These are phyloP conservation scores for Kazachstania sp. DNA, from an alignment of 1,139 yeast species.

Conservation along the genomic window DNA sequence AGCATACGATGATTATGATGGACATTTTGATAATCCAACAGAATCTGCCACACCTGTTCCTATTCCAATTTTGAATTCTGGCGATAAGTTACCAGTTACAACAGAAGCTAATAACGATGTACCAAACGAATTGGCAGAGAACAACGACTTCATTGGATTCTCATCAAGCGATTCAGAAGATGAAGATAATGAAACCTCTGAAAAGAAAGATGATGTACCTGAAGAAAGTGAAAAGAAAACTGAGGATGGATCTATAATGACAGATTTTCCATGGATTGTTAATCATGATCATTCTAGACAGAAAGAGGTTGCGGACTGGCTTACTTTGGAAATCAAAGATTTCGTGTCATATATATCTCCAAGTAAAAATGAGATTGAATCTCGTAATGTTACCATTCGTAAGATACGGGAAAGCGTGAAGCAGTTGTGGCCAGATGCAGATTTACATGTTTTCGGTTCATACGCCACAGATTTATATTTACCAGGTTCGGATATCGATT, in stretches of 20 bases:
- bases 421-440: conserved; percentile 72
- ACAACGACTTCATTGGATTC: conserved; percentile 35
- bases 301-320: conserved; percentile 77
- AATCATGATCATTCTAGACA: conserved; percentile 69
- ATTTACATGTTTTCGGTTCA: conserved; percentile 86
- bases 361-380: conserved; percentile 59
- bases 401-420: conserved; percentile 51
- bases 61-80: neutral
- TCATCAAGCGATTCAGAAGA: conserved; percentile 28
- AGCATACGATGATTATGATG: conserved; percentile 23
- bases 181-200: conserved; percentile 7
- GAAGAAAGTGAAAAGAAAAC: neutral
- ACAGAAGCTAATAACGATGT: neutral
- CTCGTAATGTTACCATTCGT: conserved; percentile 60
- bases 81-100: too few species aligned
- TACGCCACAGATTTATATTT: conserved; percentile 89
- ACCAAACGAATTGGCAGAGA: conserved; percentile 34
- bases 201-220: neutral
- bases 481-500: conserved; percentile 95
- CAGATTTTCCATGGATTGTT: conserved; percentile 69
- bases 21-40: conserved; percentile 16
- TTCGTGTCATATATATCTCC: conserved; percentile 87
- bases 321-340: conserved; percentile 79
- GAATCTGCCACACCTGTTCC: conserved; percentile 11
- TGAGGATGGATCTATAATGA: neutral